Evolutionary conservation across 2,329 filamentous ascomycete species (phyloP).

Genomic region (Macrophomina phaseolina): DNA sequence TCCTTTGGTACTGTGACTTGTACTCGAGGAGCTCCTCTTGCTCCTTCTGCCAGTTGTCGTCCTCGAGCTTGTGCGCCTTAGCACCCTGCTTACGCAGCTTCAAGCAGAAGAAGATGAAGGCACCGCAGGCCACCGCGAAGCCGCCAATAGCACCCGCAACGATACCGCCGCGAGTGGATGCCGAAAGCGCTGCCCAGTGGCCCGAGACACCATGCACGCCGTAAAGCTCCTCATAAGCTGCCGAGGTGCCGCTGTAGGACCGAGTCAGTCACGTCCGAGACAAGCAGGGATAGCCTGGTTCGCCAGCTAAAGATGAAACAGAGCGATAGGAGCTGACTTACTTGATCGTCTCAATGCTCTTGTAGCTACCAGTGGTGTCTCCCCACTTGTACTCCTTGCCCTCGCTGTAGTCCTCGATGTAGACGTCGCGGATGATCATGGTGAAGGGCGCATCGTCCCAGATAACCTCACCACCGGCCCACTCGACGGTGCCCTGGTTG

Average conservation of each 20-base stretch:
- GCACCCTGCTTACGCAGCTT: constrained; percentile 46
- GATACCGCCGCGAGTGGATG: constrained; percentile 43
- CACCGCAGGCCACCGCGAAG: constrained; percentile 35
- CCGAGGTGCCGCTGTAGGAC: constrained; percentile 41
- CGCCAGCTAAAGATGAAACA: constrained; percentile 29
- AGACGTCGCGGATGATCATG: constrained; percentile 73
- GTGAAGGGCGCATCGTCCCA: constrained; percentile 70
- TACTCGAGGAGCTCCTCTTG: constrained; percentile 28
- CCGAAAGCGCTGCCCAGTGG: constrained; percentile 42
- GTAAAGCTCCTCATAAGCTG: constrained; percentile 42
- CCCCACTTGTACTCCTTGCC: constrained; percentile 70
- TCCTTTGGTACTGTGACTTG: constrained; percentile 27
- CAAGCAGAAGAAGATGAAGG: constrained; percentile 46
- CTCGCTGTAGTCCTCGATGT: constrained; percentile 59
- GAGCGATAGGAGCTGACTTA: constrained; percentile 35
- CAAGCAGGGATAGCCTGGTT: background rate
- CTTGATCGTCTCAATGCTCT: constrained; percentile 58
- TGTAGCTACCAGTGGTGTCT: constrained; percentile 65
- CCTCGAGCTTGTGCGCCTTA: constrained; percentile 39
- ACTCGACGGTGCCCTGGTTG: constrained; percentile 46
- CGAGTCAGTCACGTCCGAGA: constrained; percentile 2
- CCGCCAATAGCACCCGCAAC: constrained; percentile 33
- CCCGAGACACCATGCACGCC: constrained; percentile 43
- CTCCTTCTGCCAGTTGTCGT: constrained; percentile 45
- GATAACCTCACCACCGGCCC: constrained; percentile 72